Base-by-base conservation (phyloP, 1,139 yeast species). In the Magnusiomyces paraingens region DNA sequence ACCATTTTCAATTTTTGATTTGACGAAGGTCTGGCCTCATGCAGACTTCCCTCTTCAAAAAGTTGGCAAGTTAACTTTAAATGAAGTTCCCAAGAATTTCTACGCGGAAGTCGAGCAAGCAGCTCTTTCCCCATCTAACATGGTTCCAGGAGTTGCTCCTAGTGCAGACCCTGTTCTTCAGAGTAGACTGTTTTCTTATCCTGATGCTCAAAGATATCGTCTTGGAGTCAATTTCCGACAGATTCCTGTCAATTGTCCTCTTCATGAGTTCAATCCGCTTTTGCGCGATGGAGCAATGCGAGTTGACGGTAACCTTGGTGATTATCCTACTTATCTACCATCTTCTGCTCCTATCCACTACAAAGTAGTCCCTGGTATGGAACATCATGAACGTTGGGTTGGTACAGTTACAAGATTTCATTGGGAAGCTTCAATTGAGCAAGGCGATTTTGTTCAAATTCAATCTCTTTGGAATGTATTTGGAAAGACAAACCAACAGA, bases 371-470 rank as follows among this genome's bases (percentile, higher is more conserved):
- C 64, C 66, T 57, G 61, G 61, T 51, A 81, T 77, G 69, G 78
- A 79, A 66, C 81, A 80, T 60, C 96, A 89, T 71, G 97, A 91
- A 74, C 78, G 80, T 59, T 90, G 96, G 91, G 73, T 77, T 56
- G 97, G 97, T 58, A 83, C 94, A 60, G 96, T 95, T 55, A 76
- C 83, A 61, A 88, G 89, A 63, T 86, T 82, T 83, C 94, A 88
- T 76, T 90, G 96, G 96, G 78, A 80, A 59, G 81, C 80, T 55
- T 54, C 64, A 39, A 79, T 79, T 47, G 85, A 83, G 56, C 84
- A 78, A 55, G 76, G 75, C 55, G 96, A 89, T 70, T 83, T 70
- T 64, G 75, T 77, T 66, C 87, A 84, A 73, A 79, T 97, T 65
- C 77, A 85, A 71, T 75, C 70, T 63, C 71, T 77, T 68, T 91